Percentiles rank a stretch among this genome's conserved stretches.
Conservation (phyloP, 2,329 filamentous ascomycete species). For the Colletotrichum phormii region DNA sequence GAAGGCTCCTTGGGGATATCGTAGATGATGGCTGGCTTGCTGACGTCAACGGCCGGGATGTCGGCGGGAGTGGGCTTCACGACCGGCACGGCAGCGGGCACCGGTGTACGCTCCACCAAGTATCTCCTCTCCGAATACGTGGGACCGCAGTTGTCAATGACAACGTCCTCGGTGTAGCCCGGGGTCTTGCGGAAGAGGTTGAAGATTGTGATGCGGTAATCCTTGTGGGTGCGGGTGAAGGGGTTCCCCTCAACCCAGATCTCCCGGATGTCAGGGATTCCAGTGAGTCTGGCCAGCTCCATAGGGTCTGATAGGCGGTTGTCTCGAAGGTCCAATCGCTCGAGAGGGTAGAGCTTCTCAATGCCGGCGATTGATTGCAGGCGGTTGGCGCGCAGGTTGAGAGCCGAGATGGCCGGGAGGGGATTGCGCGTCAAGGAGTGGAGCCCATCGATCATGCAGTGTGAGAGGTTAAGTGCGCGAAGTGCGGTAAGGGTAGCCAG, state of each 20-base stretch:
- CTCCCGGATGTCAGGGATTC: slow-evolving; percentile 90
- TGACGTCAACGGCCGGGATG: slow-evolving; percentile 71
- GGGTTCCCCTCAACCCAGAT: slow-evolving; percentile 94
- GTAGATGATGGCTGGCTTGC: slow-evolving; percentile 73
- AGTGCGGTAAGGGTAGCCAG: slow-evolving; percentile 86
- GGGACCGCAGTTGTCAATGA: slow-evolving; percentile 87
- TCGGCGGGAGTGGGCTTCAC: slow-evolving; percentile 77
- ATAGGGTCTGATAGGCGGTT: slow-evolving; percentile 92
- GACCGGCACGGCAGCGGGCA: slow-evolving; percentile 81
- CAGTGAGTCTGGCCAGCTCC: slow-evolving; percentile 88
- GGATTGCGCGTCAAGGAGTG: slow-evolving; percentile 88
- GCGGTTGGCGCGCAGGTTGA: slow-evolving; percentile 91
- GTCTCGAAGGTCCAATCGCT: slow-evolving; percentile 90
- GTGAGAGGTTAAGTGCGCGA: slow-evolving; percentile 91
- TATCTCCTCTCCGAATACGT: slow-evolving; percentile 88
- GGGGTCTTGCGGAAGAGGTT: slow-evolving; percentile 93
- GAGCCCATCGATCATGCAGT: slow-evolving; percentile 97
- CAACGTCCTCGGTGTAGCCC: slow-evolving; percentile 89
- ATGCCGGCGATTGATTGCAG: slow-evolving; percentile 89
- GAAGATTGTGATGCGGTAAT: slow-evolving; percentile 92
- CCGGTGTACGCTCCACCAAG: slow-evolving; percentile 82
- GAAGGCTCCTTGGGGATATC: slow-evolving; percentile 60
- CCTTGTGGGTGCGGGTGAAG: slow-evolving; percentile 86
- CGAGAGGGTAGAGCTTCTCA: slow-evolving; percentile 87
- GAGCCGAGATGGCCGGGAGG: slow-evolving; percentile 89